Base-by-base conservation (phyloP, 2,329 filamentous ascomycete species). In the Diaporthe helianthi region DNA sequence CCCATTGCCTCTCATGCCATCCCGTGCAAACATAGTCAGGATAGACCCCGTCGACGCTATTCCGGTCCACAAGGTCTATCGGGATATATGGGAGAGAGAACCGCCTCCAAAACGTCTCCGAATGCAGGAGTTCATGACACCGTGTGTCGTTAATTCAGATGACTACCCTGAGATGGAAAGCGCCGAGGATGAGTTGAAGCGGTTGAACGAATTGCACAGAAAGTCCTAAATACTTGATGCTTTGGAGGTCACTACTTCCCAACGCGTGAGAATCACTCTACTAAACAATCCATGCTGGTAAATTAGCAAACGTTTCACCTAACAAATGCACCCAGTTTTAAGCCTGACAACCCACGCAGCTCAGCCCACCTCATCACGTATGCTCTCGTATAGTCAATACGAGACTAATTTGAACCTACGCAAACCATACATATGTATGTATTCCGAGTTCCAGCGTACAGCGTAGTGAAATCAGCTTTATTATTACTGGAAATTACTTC, bases 121-220 rank as follows among this genome's bases (percentile, higher is more conserved):
- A 22, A 65, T 65, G 61, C 61, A 52, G 61, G 31, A 52, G 29
- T 31, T 22, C 15, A 52, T 65, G 46, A 4, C 46, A 8, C 41
- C 61, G 10, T 65, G 61, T 51, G 46, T 65, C 38, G 19, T 47
- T 13, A 13, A 46, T 9, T 10, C 46, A 15, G 61, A 65, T 15
- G 46, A 52, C 47, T 65, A 65, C 31, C 61, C 61, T 15, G 61
- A 65, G 46, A 65, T 52, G 61, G 61, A 65, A 41, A 22, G n/a
- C 46, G 13, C 13, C 29, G 52, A 54, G 2, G 61, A 65, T 38
- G 19, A 52, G 24, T 29, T 65, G n/a, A 65, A 65, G 61, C 46
- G 61, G 44, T 47, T 65, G 41, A 41, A 65, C 12, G 29, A 65
- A 7, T 26, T 41, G n/a, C 29, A 22, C 4, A 22, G 19, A 22